Evolutionary conservation across 2,329 filamentous ascomycete species (phyloP), one percentile per base, ranked within the genome.

Genomic region (Neobulgaria alba): DNA sequence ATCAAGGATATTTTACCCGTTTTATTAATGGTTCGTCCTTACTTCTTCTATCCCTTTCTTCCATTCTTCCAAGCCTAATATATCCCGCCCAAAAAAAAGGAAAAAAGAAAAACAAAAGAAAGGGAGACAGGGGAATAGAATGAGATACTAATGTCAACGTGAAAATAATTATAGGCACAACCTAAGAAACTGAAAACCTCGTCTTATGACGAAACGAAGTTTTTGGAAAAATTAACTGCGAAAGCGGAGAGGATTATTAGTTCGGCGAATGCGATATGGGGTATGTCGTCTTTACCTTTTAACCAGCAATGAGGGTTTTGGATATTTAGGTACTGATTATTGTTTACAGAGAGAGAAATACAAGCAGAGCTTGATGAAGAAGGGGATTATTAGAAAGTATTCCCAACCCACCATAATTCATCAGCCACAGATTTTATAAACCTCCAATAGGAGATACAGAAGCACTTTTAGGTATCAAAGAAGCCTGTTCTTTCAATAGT

Each of bases 251-350:
- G 80, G 23, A 86, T 88, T 46, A 71, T 78, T 19, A 69, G 75
- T 20, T 80, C 79, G 33, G 82, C 83, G 14, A 85, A 77, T 61
- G 71, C 72, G 46, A 62, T 87, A 16, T 86, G 81, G 79, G 77
- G 52, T 54, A 44, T 38, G 48, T 34, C 7, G 17, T 12, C 21
- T 17, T 7, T 20, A 20, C 26, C 14, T 21, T 34, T 30, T n/a
- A n/a, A n/a, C 1, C 10, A 29, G n/a, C 5, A 19, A 12, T 26
- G 23, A 12, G 23, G 23, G 12, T 7, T 26, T 7, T 26, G 23
- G 23, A 26, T 26, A 12, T 26, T 26, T 26, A n/a, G n/a, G n/a
- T n/a, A 12, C 23, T 26, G 12, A 26, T 12, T 7, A 26, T 7
- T 7, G 23, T 26, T 26, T 26, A 26, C 29, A 49, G 48, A 52